Evolutionary conservation across 331 rosid species (phyloP), one percentile per base, ranked within the genome.

Genomic region (Ulmus americana): DNA sequence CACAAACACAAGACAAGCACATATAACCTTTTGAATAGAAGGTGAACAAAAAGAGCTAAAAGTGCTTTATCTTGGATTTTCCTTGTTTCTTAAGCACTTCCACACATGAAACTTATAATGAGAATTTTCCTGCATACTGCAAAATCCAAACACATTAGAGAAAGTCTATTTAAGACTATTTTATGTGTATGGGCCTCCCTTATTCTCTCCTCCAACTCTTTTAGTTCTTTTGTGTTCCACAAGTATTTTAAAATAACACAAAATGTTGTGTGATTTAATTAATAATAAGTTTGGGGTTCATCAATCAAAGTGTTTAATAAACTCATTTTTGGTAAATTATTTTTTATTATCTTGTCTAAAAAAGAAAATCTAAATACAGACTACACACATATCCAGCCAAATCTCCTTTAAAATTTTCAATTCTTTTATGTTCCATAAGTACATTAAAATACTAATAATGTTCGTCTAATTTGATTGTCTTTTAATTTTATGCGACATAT

Each of bases 401-500:
- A 12, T 49, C 6, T 12, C 52, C 18, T 49, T 18, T 14, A 49
- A 49, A 22, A 1, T 8, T 49, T 13, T 49, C 54, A 49, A n/a
- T 49, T 49, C 38, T 16, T 43, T 43, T 9, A 0, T 6, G 14
- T 18, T 4, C 35, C 39, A 14, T 16, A 0, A 18, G 39, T 10
- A 42, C 43, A 43, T 43, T 22, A 44, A 61, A 42, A 60, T 9
- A 8, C 64, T 15, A 9, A 60, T 0, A 8, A 58, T 1, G 1
- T 15, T 10, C 14, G 8, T 5, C 10, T 4, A 8, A 9, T 16
- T 1, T 3, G 4, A 5, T 40, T 10, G 8, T n/a, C 44, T 55
- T 66, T 41, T 66, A 61, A 54, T 18, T 20, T 43, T 55, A 58
- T 10, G 16, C 44, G 61, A 44, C 22, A 8, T 45, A 43, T 45